phyloP scores from a whole-genome alignment of 2,329 filamentous ascomycete species.

The Fusarium burgessii region DNA sequence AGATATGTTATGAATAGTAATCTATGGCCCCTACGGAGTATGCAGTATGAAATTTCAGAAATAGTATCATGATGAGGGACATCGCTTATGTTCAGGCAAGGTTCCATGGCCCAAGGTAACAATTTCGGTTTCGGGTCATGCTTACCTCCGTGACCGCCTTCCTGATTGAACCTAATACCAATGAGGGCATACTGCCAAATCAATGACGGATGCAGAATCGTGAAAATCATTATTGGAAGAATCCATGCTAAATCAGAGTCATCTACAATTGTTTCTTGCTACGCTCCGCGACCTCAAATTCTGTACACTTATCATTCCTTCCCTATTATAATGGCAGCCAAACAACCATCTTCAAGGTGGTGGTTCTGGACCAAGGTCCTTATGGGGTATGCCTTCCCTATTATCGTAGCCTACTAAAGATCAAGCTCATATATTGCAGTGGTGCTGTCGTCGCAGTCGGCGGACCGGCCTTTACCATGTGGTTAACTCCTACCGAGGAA shows the following conservation, averaged over 20 bases:
- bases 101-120: background rate
- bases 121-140: slow-evolving; percentile 25
- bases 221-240: slow-evolving; percentile 48
- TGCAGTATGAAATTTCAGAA: too few species aligned
- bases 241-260: slow-evolving; percentile 4
- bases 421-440: slow-evolving; percentile 59
- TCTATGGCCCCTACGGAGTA: too few species aligned
- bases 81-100: background rate
- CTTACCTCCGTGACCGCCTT: slow-evolving; percentile 43
- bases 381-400: slow-evolving; percentile 66
- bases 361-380: slow-evolving; percentile 77
- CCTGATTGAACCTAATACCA: slow-evolving; percentile 16
- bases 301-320: background rate
- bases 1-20: too few species aligned
- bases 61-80: background rate
- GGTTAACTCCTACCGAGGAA: slow-evolving; percentile 85
- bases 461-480: slow-evolving; percentile 86
- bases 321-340: slow-evolving; percentile 50
- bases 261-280: slow-evolving; percentile 3
- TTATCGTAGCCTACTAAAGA: slow-evolving; percentile 21
- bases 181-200: slow-evolving; percentile 45
- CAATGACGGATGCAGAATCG: slow-evolving; percentile 48
- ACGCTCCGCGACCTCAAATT: background rate
- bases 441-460: slow-evolving; percentile 80
- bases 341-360: slow-evolving; percentile 64